Percentiles rank a stretch among this genome's conserved stretches.
Evolutionary conservation across 352 stramenopile species (phyloP).

Genomic region (Pythium guiyangense): DNA sequence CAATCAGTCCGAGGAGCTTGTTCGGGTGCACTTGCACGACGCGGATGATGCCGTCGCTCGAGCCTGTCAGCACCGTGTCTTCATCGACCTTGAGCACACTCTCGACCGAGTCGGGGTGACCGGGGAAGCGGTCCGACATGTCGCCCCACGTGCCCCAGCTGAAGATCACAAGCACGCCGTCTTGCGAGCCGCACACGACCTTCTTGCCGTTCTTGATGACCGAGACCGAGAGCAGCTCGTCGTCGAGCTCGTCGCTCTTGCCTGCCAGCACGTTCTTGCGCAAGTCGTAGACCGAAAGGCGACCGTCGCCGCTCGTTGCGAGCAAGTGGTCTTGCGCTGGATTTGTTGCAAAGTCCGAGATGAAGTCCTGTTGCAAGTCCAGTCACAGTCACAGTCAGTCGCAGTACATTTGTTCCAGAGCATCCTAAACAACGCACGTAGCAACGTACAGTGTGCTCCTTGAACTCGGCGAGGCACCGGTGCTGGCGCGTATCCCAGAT

Average conservation of each 20-base stretch:
- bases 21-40: constrained; percentile 95
- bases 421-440: not conserved
- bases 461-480: constrained; percentile 85
- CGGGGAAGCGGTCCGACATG: constrained; percentile 94
- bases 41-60: constrained; percentile 93
- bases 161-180: constrained; percentile 94
- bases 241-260: constrained; percentile 83
- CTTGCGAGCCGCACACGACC: constrained; percentile 93
- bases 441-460: constrained; percentile 81
- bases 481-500: constrained; percentile 87
- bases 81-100: constrained; percentile 95
- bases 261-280: constrained; percentile 73
- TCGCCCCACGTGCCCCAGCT: constrained; percentile 95
- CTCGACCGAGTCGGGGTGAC: constrained; percentile 94
- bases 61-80: constrained; percentile 95
- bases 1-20: constrained; percentile 95
- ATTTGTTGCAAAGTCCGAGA: constrained; percentile 89
- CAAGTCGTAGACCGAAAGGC: constrained; percentile 90
- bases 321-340: constrained; percentile 82
- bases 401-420: not conserved
- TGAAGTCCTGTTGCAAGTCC: constrained; percentile 76
- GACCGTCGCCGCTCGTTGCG: constrained; percentile 88
- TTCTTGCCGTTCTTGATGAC: constrained; percentile 91
- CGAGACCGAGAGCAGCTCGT: constrained; percentile 66
- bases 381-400: not conserved